Evolutionary conservation across 352 stramenopile genomes (phyloP), one percentile per base, ranked within the genome.

Genomic region (Phytophthora europaea): DNA sequence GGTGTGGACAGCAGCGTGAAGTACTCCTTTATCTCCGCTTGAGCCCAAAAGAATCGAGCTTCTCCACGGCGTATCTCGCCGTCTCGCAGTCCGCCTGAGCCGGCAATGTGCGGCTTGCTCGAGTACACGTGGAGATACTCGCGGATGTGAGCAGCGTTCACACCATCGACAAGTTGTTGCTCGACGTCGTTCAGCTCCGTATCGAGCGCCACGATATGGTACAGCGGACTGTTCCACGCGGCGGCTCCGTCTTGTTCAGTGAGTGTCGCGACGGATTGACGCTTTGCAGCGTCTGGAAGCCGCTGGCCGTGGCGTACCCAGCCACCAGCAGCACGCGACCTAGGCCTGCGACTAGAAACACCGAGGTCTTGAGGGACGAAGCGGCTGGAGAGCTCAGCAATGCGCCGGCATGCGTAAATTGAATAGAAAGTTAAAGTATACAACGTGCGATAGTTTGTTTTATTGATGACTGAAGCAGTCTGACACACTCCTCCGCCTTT

Each of bases 1-100:
- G 90, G 91, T 51, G 83, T 77, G 23, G 88, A 95, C 48, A 97
- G 65, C 38, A 94, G 64, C 36, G 83, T 83, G 57, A 91, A 78
- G 53, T 95, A 86, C 43, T 90, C 73, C 72, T 90, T 80, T 58
- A 91, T 90, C 55, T 85, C 73, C 28, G 87, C 18, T 88, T 72
- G 43, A 95, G 75, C 12, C 89, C 89, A 48, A 86, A 86, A 4
- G 77, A 67, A 40, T 79, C 55, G 45, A 95, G 84, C 62, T 83
- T 59, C 62, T 82, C 40, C 26, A 81, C 79, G 12, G 80, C 87
- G 66, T 84, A 87, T 63, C 87, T 20, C 6, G 77, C 80, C 61
- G 83, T 90, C 54, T 79, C 60, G 71, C 89, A 88, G 73, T 90
- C 83, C 45, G 82, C 73, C 60, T 77, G 73, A 80, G 20, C 83